These are phyloP conservation scores for Collybiopsis confluens DNA, from an alignment of 768 basidiomycete genomes.

Conservation along the genomic window DNA sequence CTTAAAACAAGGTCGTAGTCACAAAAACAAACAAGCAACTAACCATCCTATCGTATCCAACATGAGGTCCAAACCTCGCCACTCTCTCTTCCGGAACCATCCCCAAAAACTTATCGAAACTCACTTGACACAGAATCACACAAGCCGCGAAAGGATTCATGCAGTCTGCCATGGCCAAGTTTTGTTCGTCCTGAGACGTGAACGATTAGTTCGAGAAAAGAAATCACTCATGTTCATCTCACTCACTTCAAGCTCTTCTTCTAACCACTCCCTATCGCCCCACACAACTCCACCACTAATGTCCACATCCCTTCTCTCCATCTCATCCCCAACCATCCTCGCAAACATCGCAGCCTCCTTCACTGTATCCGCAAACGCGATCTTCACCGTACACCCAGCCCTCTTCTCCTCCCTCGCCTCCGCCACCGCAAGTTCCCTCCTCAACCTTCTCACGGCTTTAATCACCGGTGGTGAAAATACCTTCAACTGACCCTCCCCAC, in stretches of 20 bases:
- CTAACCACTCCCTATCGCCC: slow-evolving; percentile 63
- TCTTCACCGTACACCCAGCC: slow-evolving; percentile 36
- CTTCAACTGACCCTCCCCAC: slow-evolving; percentile 25
- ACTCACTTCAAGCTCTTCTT: slow-evolving; percentile 49
- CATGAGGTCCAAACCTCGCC: slow-evolving; percentile 26
- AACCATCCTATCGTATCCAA: slow-evolving; percentile 40
- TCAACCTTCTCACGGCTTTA: slow-evolving; percentile 66
- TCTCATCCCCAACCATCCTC: slow-evolving; percentile 56
- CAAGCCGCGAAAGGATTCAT: slow-evolving; percentile 49
- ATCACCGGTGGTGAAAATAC: slow-evolving; percentile 65
- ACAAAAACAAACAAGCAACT: slow-evolving; percentile 14
- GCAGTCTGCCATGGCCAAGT: slow-evolving; percentile 41
- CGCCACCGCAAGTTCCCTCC: slow-evolving; percentile 56
- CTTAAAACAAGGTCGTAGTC: background rate
- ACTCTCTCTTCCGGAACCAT: slow-evolving; percentile 29
- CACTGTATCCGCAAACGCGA: slow-evolving; percentile 61
- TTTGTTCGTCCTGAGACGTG: slow-evolving; percentile 50
- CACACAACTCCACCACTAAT: slow-evolving; percentile 46
- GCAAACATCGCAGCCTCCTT: slow-evolving; percentile 52
- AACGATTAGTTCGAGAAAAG: background rate
- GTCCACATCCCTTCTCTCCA: slow-evolving; percentile 44
- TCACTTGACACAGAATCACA: slow-evolving; percentile 35
- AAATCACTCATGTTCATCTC: background rate
- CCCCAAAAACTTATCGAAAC: slow-evolving; percentile 39
- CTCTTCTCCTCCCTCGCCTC: slow-evolving; percentile 56